phyloP scores from a whole-genome alignment of 306 rosid species.

The Lathyrus tuberosus region DNA sequence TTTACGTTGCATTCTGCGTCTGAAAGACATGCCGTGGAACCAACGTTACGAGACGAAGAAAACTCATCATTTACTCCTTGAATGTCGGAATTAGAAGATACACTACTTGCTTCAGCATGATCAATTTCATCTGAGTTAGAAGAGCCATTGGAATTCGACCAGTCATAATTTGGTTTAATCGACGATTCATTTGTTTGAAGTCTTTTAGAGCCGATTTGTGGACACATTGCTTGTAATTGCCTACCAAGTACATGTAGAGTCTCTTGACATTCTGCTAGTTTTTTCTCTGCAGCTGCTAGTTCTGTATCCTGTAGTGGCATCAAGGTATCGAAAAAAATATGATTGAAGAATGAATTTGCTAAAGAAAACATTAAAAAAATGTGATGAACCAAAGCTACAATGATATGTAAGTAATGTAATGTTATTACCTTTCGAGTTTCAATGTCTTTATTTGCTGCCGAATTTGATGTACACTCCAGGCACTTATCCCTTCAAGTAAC shows the following conservation, averaged over 20 bases:
- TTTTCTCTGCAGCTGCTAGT: constrained; percentile 82
- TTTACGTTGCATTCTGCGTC: constrained; percentile 54
- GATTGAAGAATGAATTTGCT: neutral
- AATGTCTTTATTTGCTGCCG: constrained; percentile 32
- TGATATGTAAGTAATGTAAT: constrained; percentile 1
- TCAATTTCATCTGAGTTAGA: constrained; percentile 51
- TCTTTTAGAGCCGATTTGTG: constrained; percentile 65
- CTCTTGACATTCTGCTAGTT: constrained; percentile 87
- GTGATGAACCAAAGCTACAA: too few species aligned
- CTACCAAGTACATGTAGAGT: constrained; percentile 79
- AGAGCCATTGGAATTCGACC: constrained; percentile 48
- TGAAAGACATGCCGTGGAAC: constrained; percentile 56
- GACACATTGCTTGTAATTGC: constrained; percentile 74
- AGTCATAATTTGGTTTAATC: constrained; percentile 50
- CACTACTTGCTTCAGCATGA: constrained; percentile 51
- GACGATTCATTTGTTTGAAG: constrained; percentile 56
- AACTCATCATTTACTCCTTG: constrained; percentile 55
- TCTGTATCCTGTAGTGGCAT: constrained; percentile 57
- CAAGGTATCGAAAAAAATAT: constrained; percentile 23
- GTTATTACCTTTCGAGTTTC: constrained; percentile 42
- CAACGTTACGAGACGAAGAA: constrained; percentile 43
- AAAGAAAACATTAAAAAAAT: too few species aligned
- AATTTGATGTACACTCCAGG: constrained; percentile 34
- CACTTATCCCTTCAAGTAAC: constrained; percentile 42
- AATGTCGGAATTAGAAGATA: constrained; percentile 45